Evolutionary conservation across 1,139 yeast species (phyloP).

Genomic region (Yamadazyma songkhlaensis): DNA sequence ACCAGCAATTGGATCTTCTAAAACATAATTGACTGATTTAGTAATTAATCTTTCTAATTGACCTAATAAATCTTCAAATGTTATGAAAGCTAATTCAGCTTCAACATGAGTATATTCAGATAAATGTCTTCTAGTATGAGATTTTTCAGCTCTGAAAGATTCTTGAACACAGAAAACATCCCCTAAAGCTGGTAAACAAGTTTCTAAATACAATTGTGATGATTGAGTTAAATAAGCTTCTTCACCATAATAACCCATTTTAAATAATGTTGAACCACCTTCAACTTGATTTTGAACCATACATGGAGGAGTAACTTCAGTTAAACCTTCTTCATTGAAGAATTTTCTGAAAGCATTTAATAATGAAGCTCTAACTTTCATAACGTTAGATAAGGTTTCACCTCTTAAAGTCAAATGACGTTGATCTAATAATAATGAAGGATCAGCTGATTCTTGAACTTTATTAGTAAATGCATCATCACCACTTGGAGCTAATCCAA

Average conservation of each 20-base stretch:
- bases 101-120: conserved; percentile 97
- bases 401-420: conserved; percentile 96
- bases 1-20: conserved; percentile 90
- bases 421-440: conserved; percentile 86
- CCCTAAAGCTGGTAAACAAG: conserved; percentile 93
- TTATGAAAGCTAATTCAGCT: conserved; percentile 84
- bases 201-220: conserved; percentile 94
- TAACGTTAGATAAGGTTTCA: conserved; percentile 88
- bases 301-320: conserved; percentile 98
- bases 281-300: conserved; percentile 99
- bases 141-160: conserved; percentile 98
- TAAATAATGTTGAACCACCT: conserved; percentile 96
- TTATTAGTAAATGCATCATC: conserved; percentile 94
- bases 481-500: conserved; percentile 95
- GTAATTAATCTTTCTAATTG: conserved; percentile 84
- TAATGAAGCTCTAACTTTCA: conserved; percentile 89
- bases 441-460: conserved; percentile 91
- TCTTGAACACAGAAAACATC: conserved; percentile 98
- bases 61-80: conserved; percentile 78
- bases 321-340: conserved; percentile 68
- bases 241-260: conserved; percentile 93
- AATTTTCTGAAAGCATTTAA: conserved; percentile 73
- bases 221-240: conserved; percentile 96
- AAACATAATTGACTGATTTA: conserved; percentile 65
- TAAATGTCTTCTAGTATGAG: conserved; percentile 98